Evolutionary conservation across 192 early-diverging fungal species (phyloP), one percentile per base, ranked within the genome.

Genomic region (Jimgerdemannia flammicorona): DNA sequence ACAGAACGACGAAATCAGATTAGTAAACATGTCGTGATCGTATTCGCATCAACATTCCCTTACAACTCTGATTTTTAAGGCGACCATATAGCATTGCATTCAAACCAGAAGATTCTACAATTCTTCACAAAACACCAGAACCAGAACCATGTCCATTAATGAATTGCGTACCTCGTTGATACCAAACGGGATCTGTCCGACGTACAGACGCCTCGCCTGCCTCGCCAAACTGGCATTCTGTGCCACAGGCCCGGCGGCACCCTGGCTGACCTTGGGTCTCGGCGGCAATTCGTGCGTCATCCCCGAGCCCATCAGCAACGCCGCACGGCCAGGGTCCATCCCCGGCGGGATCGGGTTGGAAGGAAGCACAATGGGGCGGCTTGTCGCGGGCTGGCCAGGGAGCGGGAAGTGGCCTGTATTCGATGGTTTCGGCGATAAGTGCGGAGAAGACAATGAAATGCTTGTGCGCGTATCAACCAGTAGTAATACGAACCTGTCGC

Each of bases 181-280:
- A 18, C 86, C 91, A 73, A 81, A 83, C 14, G 95, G 96, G 59
- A 98, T 94, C 73, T 96, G 95, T 63, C 97, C 98, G 49, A 96
- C 92, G 76, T 99, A 99, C 20, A 99, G 78, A 40, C 96, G 89
- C 71, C 93, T 86, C 29, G 94, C 90, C 85, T 98, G 96, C 66
- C 95, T 79, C 43, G 88, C 87, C 17, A 92, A 42, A 42, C 84
- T 88, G 17, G 88, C 84, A 64, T 85, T 88, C 3, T 80, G 77
- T 14, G 88, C 87, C 20, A 83, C 86, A 2, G 85, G 78, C 17
- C 84, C 85, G 11, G 84, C 77, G 6, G 83, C 81, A 64, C 84
- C 77, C 72, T 82, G 79, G 79, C 82, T 71, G 77, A 85, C 71
- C 78, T 86, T 78, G 79, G 82, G 17, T 72, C 81, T n/a, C 79